A percentile compares a stretch with the other conserved stretches of the same genome.
Evolutionary conservation across 148 eudicot species (phyloP).

Genomic region (Bassia scoparia): DNA sequence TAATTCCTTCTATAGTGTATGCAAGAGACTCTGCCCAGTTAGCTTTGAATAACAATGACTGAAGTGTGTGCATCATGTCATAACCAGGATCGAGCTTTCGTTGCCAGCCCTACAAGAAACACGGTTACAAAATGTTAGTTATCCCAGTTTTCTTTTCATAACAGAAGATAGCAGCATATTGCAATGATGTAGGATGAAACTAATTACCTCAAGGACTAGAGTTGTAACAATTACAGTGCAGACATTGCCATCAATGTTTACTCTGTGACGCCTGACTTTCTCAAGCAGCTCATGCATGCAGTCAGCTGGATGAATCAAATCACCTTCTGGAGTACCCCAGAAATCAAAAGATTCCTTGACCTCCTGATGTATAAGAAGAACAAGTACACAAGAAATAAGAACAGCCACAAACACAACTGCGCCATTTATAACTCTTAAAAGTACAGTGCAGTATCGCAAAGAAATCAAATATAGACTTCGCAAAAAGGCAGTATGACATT

Average conservation of each 20-base stretch:
- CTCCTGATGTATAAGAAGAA: slow-evolving; percentile 24
- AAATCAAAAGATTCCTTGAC: slow-evolving; percentile 33
- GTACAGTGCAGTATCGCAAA: neutral
- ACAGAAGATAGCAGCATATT: neutral
- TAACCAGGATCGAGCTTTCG: slow-evolving; percentile 90
- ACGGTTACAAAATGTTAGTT: neutral
- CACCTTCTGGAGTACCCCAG: slow-evolving; percentile 41
- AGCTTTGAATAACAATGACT: slow-evolving; percentile 66
- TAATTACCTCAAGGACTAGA: slow-evolving; percentile 41
- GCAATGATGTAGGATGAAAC: neutral
- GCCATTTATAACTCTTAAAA: neutral
- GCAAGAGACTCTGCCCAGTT: slow-evolving; percentile 82
- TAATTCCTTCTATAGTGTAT: slow-evolving; percentile 81
- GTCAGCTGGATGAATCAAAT: slow-evolving; percentile 38
- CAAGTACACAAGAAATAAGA: neutral
- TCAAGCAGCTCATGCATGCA: slow-evolving; percentile 44
- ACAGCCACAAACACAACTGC: neutral
- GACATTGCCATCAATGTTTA: slow-evolving; percentile 43
- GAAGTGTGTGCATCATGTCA: slow-evolving; percentile 81
- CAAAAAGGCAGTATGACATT: neutral
- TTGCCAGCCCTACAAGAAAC: slow-evolving; percentile 73
- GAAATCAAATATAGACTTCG: neutral
- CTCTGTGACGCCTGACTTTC: slow-evolving; percentile 39
- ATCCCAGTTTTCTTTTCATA: neutral
- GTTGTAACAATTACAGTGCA: slow-evolving; percentile 42